Conservation (phyloP, 148 eudicot species). For the Fagopyrum homotropicum region DNA sequence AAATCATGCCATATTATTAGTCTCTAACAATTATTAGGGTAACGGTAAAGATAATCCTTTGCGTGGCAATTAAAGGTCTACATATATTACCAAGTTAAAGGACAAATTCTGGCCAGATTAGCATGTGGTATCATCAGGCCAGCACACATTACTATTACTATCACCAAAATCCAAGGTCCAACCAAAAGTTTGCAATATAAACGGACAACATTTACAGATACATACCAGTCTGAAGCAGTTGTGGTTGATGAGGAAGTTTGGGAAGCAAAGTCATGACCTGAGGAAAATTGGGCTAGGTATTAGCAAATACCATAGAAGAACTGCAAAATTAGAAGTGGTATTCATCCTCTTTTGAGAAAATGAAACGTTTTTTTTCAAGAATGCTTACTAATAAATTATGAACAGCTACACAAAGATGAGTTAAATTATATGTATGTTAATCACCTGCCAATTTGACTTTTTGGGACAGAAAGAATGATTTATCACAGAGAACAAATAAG, state of each 20-base stretch:
- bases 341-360: background rate
- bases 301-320: constrained; percentile 1
- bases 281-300: background rate
- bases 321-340: background rate
- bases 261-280: constrained; percentile 87
- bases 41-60: background rate
- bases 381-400: background rate
- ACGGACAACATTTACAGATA: background rate
- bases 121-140: background rate
- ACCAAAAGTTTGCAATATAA: background rate
- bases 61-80: no score
- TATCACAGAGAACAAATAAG: background rate
- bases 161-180: background rate
- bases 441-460: background rate
- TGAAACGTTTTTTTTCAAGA: background rate
- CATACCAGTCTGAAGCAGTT: constrained; percentile 84
- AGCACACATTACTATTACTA: background rate
- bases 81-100: background rate
- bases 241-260: constrained; percentile 90
- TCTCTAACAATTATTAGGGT: background rate
- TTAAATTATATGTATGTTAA: background rate
- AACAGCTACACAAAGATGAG: background rate
- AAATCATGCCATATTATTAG: background rate
- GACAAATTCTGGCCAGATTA: background rate
- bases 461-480: background rate